Percentiles rank a stretch among this genome's conserved stretches.
Conservation (phyloP, 192 early-diverging fungal species). For the Obelidium mucronatum region DNA sequence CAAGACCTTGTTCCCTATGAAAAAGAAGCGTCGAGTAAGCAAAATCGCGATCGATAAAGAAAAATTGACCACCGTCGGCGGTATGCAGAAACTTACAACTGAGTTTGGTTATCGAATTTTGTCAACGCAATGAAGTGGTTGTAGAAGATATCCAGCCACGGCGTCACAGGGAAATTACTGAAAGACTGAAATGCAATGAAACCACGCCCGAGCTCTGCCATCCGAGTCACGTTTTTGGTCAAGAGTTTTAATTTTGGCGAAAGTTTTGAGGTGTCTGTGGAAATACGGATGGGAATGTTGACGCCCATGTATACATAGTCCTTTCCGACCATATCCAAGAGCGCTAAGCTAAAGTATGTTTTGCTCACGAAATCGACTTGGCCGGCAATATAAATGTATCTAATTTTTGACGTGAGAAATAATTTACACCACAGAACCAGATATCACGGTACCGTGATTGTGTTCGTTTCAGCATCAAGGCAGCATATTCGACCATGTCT, state of each 20-base stretch:
- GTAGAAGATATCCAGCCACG: background rate
- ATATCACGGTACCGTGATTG: too few species aligned
- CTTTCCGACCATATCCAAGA: background rate
- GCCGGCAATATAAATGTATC: background rate
- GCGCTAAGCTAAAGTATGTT: background rate
- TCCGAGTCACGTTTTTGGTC: background rate
- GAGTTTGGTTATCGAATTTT: background rate
- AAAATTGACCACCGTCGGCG: too few species aligned
- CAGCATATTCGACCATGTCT: conserved; percentile 1
- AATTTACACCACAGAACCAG: too few species aligned
- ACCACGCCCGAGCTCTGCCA: background rate
- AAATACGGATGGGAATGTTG: background rate
- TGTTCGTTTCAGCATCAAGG: background rate
- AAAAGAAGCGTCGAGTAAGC: too few species aligned
- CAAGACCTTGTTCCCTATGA: background rate
- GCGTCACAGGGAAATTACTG: background rate
- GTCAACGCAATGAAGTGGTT: background rate
- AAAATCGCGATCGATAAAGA: background rate
- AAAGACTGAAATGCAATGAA: background rate
- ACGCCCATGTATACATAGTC: background rate
- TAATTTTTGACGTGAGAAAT: too few species aligned
- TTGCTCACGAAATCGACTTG: background rate
- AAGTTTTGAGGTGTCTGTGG: background rate
- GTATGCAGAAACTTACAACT: background rate
- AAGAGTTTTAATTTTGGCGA: background rate